Conservation (phyloP, 306 rosid genomes). For the Mimosa bimucronata region DNA sequence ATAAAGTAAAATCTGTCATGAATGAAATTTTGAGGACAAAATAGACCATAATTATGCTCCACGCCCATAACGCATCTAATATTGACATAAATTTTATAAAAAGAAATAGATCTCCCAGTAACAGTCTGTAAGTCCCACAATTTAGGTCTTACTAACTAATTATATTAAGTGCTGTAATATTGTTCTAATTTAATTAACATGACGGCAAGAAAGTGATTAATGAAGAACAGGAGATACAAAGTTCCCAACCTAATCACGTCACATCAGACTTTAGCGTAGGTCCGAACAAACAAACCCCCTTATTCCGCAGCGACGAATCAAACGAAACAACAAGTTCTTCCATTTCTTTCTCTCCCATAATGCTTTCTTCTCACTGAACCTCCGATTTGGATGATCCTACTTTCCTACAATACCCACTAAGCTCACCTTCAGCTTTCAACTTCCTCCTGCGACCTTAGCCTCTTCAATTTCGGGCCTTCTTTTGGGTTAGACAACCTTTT, state of each 20-base stretch:
- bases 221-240: background rate
- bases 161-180: background rate
- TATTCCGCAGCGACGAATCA: slow-evolving; percentile 1
- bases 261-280: background rate
- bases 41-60: too few relatives aligned
- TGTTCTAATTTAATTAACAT: background rate
- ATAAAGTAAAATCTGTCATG: too few relatives aligned
- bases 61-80: too few relatives aligned
- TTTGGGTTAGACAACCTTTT: slow-evolving; percentile 31
- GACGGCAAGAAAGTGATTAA: background rate
- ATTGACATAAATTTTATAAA: too few relatives aligned
- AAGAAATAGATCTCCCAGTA: too few relatives aligned
- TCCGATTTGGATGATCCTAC: slow-evolving; percentile 1
- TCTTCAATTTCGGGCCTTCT: slow-evolving; percentile 17
- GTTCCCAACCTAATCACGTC: background rate
- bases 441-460: slow-evolving; percentile 17
- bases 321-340: slow-evolving; percentile 11
- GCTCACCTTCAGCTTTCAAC: slow-evolving; percentile 15
- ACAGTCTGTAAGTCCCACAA: too few relatives aligned
- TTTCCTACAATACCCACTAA: background rate
- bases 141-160: too few relatives aligned
- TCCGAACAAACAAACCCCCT: background rate
- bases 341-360: background rate
- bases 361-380: slow-evolving; percentile 34
- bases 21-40: too few relatives aligned